Conservation (phyloP, 768 basidiomycete genomes). For the Lentinula guzmanii region DNA sequence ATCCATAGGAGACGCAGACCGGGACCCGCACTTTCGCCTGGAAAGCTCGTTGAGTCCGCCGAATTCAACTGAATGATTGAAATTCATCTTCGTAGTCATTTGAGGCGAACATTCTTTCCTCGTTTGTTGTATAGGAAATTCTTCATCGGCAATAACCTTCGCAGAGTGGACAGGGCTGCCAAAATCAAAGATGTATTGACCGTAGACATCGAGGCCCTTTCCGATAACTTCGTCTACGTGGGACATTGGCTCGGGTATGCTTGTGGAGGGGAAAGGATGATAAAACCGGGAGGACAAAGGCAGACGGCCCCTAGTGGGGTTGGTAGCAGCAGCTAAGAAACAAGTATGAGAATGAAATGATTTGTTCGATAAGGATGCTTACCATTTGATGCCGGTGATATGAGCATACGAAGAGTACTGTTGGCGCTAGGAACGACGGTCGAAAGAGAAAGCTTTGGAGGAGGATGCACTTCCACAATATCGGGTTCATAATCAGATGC, state of each 20-base stretch:
- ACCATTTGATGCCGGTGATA: not conserved
- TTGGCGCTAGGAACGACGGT: not conserved
- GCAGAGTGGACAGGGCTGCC: not conserved
- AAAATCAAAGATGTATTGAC: not conserved
- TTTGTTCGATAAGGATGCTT: not conserved
- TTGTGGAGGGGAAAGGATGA: not conserved
- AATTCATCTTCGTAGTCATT: not conserved
- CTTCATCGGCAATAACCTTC: not conserved
- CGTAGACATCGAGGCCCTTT: not conserved
- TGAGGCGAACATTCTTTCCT: not conserved
- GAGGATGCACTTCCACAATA: not conserved
- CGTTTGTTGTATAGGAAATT: not conserved
- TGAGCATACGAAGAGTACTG: not conserved
- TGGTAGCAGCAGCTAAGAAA: not conserved
- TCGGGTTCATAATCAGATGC: slow-evolving; percentile 3
- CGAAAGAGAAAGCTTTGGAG: not conserved
- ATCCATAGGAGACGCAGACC: not conserved
- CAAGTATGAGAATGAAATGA: not conserved
- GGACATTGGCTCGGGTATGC: not conserved
- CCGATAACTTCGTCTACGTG: not conserved
- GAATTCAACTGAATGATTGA: not conserved
- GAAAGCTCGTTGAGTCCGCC: not conserved
- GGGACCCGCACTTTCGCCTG: not conserved
- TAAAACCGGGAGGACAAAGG: not conserved
- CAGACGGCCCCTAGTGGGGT: not conserved